Conservation (phyloP, 2,329 filamentous ascomycete genomes). For the Trichocomaceae sp. region DNA sequence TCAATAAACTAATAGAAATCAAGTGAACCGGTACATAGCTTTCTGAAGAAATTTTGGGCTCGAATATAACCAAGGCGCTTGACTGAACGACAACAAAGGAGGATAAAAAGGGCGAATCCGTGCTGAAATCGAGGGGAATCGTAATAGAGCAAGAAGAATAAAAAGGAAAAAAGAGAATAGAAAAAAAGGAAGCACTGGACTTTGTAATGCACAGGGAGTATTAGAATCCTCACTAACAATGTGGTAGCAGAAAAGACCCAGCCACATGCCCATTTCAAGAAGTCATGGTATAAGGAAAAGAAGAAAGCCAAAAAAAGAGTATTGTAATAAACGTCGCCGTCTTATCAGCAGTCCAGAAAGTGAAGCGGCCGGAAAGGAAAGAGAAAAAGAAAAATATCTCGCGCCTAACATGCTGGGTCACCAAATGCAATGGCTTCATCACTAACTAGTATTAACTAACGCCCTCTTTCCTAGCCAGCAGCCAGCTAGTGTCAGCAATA, state of each 20-base stretch:
- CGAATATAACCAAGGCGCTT: background rate
- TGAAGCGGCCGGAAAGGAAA: background rate
- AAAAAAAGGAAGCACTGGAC: slow-evolving; percentile 15
- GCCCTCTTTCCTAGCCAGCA: slow-evolving; percentile 13
- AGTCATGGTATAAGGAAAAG: background rate
- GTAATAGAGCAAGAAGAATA: slow-evolving; percentile 12
- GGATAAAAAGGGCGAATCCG: background rate
- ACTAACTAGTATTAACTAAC: slow-evolving; percentile 13
- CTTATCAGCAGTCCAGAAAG: background rate
- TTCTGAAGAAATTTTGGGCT: background rate
- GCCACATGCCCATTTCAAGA: background rate
- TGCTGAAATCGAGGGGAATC: slow-evolving; percentile 1
- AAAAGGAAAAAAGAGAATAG: slow-evolving; percentile 12
- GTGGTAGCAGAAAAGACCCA: background rate
- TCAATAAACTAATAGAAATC: background rate
- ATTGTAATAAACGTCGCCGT: background rate
- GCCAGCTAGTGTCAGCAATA: slow-evolving; percentile 5
- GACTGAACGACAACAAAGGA: background rate
- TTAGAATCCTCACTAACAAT: background rate
- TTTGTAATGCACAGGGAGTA: background rate
- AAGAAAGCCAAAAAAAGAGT: background rate
- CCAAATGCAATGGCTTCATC: slow-evolving; percentile 12
- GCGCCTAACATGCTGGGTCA: slow-evolving; percentile 13
- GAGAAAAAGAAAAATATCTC: slow-evolving; percentile 9
- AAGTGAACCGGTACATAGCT: background rate